Base-by-base conservation (phyloP, 2,329 filamentous ascomycete species). In the Trichothecium roseum region DNA sequence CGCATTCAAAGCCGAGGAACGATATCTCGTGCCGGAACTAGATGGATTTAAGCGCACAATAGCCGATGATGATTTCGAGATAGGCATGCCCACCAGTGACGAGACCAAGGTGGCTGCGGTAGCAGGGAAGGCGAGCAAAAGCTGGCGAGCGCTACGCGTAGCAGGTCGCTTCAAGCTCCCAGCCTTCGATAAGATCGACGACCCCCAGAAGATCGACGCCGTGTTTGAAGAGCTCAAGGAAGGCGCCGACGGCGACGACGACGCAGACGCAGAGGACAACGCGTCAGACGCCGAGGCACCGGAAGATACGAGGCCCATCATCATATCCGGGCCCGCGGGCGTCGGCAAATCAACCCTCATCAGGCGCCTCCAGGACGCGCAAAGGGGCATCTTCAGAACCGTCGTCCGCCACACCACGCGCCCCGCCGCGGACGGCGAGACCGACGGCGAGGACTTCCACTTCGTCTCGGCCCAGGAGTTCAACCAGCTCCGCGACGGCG, bases 81-180 rank as follows among this genome's bases (percentile, higher is more conserved):
- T 94, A 36, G 84, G 87, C 15, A 86, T 89, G 70, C 81, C 84
- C 8, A 72, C 72, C 37, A 76, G 70, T 63, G 62, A 73, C 56
- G 39, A 69, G 38, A 69, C 74, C 35, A 74, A 71, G 44, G 60
- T 63, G 1, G 57, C 59, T 10, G 68, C 74, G 15, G 56, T 78
- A 7, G 82, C 84, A 43, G 72, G 78, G 37, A 94, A 93, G 55
- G 77, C 81, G 15, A 94, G 86, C 63, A 89, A 93, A 56, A 82
- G 78, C 38, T 98, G 91, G 91, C 76, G 88, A 46, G 84, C 86
- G 5, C 64, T 98, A 42, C 78, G 91, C 35, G 74, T 94, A 43
- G 83, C 86, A 8, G 78, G 82, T 37, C 77, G 76, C 44, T 77
- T 69, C 38, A 82, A 81, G 47, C 70, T 96, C 45, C 72, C 76